Percentiles rank a stretch among this genome's conserved stretches.
These are phyloP conservation scores for Tetragonia tetragonoides DNA, from an alignment of 148 eudicot species.

Conservation along the genomic window DNA sequence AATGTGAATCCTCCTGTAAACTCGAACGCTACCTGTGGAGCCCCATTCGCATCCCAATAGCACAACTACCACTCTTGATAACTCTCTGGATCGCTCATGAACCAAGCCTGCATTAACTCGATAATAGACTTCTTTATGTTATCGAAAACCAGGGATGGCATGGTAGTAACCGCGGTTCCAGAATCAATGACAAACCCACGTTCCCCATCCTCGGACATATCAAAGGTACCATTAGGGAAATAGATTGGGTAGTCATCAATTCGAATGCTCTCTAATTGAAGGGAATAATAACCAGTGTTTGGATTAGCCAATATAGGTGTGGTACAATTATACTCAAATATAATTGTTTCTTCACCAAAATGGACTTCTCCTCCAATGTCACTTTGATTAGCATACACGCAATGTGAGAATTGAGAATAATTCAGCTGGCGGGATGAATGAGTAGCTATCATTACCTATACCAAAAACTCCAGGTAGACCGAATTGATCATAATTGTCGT, in stretches of 20 bases:
- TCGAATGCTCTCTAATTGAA: not conserved
- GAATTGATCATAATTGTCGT: not conserved
- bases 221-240: not conserved
- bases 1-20: not conserved
- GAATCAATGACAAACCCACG: not conserved
- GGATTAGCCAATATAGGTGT: not conserved
- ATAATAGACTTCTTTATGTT: not conserved
- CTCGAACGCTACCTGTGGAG: not conserved
- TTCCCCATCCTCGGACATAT: not conserved
- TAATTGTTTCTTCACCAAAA: not conserved
- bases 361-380: not conserved
- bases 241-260: not conserved
- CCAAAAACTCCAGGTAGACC: not conserved
- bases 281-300: not conserved
- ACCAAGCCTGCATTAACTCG: not conserved
- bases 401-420: constrained; percentile 1
- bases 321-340: not conserved
- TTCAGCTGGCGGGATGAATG: not conserved
- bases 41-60: not conserved
- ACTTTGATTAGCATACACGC: not conserved
- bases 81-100: not conserved
- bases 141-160: not conserved
- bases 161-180: not conserved
- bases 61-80: not conserved
- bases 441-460: not conserved